Base-by-base conservation (phyloP, 345 rosid species). In the Syzygium aromaticum region DNA sequence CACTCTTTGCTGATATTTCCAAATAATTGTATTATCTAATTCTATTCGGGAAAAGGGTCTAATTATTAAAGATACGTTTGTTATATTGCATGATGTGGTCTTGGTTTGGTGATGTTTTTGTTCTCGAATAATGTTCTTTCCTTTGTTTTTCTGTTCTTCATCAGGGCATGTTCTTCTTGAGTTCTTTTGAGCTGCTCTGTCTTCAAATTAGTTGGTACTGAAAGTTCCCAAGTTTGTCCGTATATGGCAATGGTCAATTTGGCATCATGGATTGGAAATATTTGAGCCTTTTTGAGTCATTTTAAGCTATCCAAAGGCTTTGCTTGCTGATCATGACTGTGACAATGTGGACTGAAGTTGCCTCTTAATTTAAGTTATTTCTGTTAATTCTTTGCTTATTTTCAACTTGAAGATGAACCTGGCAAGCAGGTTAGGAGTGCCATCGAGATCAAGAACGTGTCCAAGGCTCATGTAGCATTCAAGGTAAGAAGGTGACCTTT, bases 391-490 rank as follows among this genome's bases (percentile, higher is more conserved):
- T 77, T 77, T 77, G 83, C 15, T 80, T 11, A 49, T 83, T 51
- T 83, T 52, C 85, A 83, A 49, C 40, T 83, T 22, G 63, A 84
- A 95, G 98, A 94, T 88, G 94, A 94, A 91, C 94, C 98, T 23
- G 96, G 98, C 64, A 90, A 91, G 89, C 98, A 95, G 89, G 98
- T 91, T 52, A 90, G 91, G 89, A 93, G 95, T 84, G 98, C 96
- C 87, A 90, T 95, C 85, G 92, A 86, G 86, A 94, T 95, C 51
- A 95, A 94, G 88, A 95, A 95, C 78, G 93, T 89, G 28, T 89
- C 94, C 95, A 94, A 91, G 90, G 93, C 95, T 84, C 91, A 89
- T 87, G 95, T 93, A 43, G 96, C 96, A 84, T 95, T 95, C 89
- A 95, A 95, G 96, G 98, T 93, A 90, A 84, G 89, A 40, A 89